Evolutionary conservation across 305 asterid species (phyloP).

Genomic region (Solanum hybrid): DNA sequence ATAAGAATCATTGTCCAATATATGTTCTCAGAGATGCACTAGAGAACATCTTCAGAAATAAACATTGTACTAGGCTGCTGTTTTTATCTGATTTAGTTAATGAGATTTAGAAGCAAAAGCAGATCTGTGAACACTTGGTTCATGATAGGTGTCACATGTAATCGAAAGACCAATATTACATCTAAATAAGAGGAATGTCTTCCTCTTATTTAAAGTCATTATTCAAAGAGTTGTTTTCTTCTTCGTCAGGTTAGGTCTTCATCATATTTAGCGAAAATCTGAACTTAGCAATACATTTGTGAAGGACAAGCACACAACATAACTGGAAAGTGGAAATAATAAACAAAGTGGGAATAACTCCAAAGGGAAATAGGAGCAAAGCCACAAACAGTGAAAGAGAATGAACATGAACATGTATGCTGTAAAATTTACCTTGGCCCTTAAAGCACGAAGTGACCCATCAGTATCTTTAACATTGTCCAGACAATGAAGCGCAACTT

Average conservation of each 20-base stretch:
- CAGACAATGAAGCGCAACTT: constrained; percentile 73
- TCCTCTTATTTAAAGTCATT: not conserved
- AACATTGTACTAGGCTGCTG: not conserved
- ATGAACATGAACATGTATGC: not conserved
- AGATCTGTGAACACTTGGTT: not conserved
- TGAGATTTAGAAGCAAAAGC: not conserved
- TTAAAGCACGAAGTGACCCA: constrained; percentile 87
- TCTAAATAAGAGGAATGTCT: too few relatives aligned
- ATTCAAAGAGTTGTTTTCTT: not conserved
- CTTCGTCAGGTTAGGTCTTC: not conserved
- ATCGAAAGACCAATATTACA: not conserved
- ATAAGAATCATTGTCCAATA: not conserved
- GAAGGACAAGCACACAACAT: not conserved
- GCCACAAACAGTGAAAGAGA: not conserved
- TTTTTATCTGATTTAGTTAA: not conserved
- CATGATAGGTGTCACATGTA: not conserved
- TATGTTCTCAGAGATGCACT: not conserved
- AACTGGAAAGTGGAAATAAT: not conserved
- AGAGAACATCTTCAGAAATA: not conserved
- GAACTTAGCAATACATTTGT: not conserved
- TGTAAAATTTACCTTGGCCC: constrained; percentile 54
- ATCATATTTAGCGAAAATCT: not conserved
- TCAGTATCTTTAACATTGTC: constrained; percentile 77
- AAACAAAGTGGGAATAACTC: not conserved
- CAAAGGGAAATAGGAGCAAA: not conserved